phyloP scores from a whole-genome alignment of 2,329 filamentous ascomycete genomes.

The Dactylonectria macrodidyma region DNA sequence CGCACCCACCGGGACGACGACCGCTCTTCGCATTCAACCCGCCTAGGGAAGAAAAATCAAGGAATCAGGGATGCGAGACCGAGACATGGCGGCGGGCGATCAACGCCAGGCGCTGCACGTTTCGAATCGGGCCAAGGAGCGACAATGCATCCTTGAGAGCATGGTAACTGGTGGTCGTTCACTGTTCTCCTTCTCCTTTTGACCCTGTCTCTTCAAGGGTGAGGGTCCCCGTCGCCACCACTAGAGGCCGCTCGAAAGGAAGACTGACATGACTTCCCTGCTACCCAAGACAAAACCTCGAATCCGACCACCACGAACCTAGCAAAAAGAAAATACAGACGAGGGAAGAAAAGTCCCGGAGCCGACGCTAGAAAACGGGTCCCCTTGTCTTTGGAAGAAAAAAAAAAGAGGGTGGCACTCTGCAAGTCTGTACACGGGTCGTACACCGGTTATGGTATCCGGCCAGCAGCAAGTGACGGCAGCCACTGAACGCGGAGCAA shows the following conservation, averaged over 20 bases:
- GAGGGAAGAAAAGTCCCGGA: constrained; percentile 39
- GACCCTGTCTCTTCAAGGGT: constrained; percentile 1
- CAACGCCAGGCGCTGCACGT: constrained; percentile 9
- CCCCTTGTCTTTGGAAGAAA: constrained; percentile 11
- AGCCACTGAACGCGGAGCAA: constrained; percentile 1
- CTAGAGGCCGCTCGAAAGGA: constrained; percentile 21
- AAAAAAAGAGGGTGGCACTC: constrained; percentile 36
- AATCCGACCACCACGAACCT: constrained; percentile 14
- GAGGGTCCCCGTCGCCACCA: not conserved
- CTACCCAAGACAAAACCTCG: not conserved
- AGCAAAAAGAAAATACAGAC: constrained; percentile 15
- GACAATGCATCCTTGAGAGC: not conserved
- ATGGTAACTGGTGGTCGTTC: not conserved
- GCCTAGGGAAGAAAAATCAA: not conserved
- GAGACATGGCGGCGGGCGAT: not conserved
- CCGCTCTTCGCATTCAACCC: not conserved
- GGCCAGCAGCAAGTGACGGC: not conserved
- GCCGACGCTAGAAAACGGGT: constrained; percentile 44
- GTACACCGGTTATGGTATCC: constrained; percentile 21
- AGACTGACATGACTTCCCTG: not conserved
- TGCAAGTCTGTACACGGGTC: constrained; percentile 8
- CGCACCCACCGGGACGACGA: not conserved
- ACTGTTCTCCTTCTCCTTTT: not conserved
- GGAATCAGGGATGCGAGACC: not conserved
- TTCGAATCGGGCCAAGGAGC: constrained; percentile 4